A percentile compares a stretch with the other conserved stretches of the same genome.
Conservation (phyloP, 1,284 basidiomycete genomes). For the Ustilago lituana region DNA sequence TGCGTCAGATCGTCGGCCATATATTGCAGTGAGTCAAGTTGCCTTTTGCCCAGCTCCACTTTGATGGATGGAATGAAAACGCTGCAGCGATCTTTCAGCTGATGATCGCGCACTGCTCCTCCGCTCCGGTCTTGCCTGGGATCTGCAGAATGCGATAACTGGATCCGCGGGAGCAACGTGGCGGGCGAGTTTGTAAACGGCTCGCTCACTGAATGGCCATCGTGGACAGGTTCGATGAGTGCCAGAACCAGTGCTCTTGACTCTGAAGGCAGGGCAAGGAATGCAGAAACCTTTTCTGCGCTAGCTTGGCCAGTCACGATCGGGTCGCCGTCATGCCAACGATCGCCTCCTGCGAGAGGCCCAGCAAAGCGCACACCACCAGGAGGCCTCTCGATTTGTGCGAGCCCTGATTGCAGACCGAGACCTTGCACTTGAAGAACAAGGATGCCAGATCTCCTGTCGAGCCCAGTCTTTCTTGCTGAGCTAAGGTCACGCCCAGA, state of each 20-base stretch:
- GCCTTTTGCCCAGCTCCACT: slow-evolving; percentile 35
- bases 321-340: not conserved
- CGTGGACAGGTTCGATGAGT: slow-evolving; percentile 17
- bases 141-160: slow-evolving; percentile 6
- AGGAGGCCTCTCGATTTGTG: slow-evolving; percentile 1
- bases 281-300: slow-evolving; percentile 29
- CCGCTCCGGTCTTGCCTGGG: not conserved
- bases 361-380: slow-evolving; percentile 26
- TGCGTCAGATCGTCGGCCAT: slow-evolving; percentile 54
- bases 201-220: not conserved
- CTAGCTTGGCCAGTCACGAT: slow-evolving; percentile 12
- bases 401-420: slow-evolving; percentile 11
- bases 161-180: slow-evolving; percentile 13
- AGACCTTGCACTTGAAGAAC: slow-evolving; percentile 34
- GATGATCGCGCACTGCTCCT: not conserved
- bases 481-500: slow-evolving; percentile 13
- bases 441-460: slow-evolving; percentile 44
- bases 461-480: slow-evolving; percentile 24
- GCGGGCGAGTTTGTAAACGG: slow-evolving; percentile 3
- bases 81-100: slow-evolving; percentile 26
- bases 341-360: not conserved
- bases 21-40: slow-evolving; percentile 56
- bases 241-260: slow-evolving; percentile 26
- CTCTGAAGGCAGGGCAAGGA: slow-evolving; percentile 21
- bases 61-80: slow-evolving; percentile 32